These are phyloP conservation scores for Penicillium sp. DNA, from an alignment of 2,329 filamentous ascomycete genomes.

Conservation along the genomic window DNA sequence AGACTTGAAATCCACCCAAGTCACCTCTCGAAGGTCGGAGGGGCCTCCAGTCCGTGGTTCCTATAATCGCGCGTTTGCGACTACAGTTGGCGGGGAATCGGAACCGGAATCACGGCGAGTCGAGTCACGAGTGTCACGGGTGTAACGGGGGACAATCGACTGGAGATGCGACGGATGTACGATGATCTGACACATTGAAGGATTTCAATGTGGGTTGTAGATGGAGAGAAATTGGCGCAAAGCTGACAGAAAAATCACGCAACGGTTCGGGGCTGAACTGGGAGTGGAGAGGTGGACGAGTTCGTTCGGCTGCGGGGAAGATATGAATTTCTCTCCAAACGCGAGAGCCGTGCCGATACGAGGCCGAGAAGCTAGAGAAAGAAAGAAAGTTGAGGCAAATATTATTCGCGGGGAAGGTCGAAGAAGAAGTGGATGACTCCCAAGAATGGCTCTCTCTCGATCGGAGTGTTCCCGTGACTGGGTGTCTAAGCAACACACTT, in stretches of 20 bases:
- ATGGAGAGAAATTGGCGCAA: slow-evolving; percentile 8
- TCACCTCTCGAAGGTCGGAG: neutral
- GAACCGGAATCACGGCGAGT: slow-evolving; percentile 12
- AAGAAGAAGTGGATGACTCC: slow-evolving; percentile 11
- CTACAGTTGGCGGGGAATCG: slow-evolving; percentile 20
- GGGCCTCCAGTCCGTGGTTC: neutral
- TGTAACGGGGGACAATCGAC: slow-evolving; percentile 27
- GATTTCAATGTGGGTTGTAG: slow-evolving; percentile 2
- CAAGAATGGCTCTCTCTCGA: slow-evolving; percentile 2
- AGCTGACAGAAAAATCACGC: slow-evolving; percentile 27
- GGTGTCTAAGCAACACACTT: slow-evolving; percentile 13
- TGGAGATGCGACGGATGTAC: slow-evolving; percentile 14
- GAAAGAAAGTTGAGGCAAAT: slow-evolving; percentile 2
- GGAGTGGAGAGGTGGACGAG: slow-evolving; percentile 24
- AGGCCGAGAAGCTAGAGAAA: neutral
- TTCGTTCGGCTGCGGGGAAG: slow-evolving; percentile 28
- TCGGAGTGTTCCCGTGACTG: slow-evolving; percentile 30
- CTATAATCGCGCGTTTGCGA: slow-evolving; percentile 27
- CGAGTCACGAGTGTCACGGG: slow-evolving; percentile 25
- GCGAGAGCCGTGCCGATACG: neutral
- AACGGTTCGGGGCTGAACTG: slow-evolving; percentile 25
- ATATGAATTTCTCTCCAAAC: slow-evolving; percentile 7
- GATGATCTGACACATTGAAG: slow-evolving; percentile 27
- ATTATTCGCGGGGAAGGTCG: slow-evolving; percentile 6
- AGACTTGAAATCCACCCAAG: slow-evolving; percentile 1